Percentiles rank a stretch among this genome's conserved stretches.
These are phyloP conservation scores for Orbilia oligospora DNA, from an alignment of 2,329 filamentous ascomycete species.

Conservation along the genomic window DNA sequence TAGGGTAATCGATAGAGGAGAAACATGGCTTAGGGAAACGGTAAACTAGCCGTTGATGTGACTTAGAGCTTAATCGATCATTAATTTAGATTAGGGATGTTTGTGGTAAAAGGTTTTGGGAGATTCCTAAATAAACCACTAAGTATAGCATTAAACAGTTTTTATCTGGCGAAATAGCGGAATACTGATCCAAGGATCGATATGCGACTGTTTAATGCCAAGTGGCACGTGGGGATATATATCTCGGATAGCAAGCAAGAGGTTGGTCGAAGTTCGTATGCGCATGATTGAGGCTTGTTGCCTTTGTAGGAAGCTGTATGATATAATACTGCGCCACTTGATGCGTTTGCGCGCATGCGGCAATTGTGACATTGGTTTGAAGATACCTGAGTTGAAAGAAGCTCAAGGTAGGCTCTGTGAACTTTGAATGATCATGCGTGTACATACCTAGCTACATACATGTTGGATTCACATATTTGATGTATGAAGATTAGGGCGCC, in stretches of 20 bases:
- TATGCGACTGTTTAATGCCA: neutral
- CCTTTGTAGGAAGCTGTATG: neutral
- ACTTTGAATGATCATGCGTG: neutral
- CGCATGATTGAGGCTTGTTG: neutral
- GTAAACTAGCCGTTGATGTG: neutral
- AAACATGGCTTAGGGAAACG: slow-evolving; percentile 1
- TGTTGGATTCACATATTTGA: too few species aligned
- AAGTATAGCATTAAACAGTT: slow-evolving; percentile 8
- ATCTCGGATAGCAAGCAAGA: neutral
- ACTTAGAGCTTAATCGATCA: neutral
- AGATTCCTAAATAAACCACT: slow-evolving; percentile 14
- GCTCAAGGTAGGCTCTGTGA: neutral
- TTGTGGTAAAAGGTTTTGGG: slow-evolving; percentile 8
- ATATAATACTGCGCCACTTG: neutral
- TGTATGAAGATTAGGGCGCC: too few species aligned
- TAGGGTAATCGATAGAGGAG: slow-evolving; percentile 12
- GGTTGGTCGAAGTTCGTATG: neutral
- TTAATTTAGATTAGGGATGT: slow-evolving; percentile 1
- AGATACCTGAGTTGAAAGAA: neutral
- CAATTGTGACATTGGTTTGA: neutral
- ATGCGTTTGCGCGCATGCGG: neutral
- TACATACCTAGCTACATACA: neutral
- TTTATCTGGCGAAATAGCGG: neutral
- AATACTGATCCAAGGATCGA: neutral
- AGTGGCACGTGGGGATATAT: neutral